Conservation (phyloP, 495 filamentous ascomycete species). For the Penicillium paradoxum region DNA sequence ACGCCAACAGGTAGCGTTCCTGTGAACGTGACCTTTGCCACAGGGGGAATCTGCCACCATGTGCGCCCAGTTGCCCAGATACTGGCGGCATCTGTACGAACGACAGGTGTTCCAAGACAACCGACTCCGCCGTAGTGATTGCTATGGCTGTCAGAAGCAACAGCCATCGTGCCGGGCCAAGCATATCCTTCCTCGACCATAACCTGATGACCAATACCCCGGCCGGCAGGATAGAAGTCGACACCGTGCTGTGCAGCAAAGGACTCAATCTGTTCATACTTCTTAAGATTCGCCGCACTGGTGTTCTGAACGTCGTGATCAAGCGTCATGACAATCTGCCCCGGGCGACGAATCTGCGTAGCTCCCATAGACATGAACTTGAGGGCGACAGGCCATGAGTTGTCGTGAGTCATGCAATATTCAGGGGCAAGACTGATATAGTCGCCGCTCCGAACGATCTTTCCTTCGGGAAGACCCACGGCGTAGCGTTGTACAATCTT, state of each 20-base stretch:
- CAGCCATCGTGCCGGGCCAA: conserved; percentile 79
- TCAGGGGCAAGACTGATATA: conserved; percentile 76
- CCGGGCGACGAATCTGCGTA: conserved; percentile 61
- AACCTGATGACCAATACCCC: conserved; percentile 86
- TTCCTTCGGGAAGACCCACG: conserved; percentile 64
- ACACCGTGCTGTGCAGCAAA: conserved; percentile 80
- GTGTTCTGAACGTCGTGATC: conserved; percentile 96
- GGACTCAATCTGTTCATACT: conserved; percentile 79
- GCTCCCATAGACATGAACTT: conserved; percentile 94
- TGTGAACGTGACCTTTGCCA: conserved; percentile 73
- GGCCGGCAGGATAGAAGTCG: conserved; percentile 76
- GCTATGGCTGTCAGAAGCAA: conserved; percentile 78
- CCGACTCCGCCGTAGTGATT: conserved; percentile 41
- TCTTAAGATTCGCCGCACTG: conserved; percentile 73
- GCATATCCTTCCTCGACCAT: conserved; percentile 82
- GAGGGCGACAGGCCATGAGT: conserved; percentile 75
- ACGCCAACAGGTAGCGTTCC: conserved; percentile 75
- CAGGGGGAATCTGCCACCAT: conserved; percentile 87
- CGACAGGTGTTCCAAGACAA: conserved; percentile 59
- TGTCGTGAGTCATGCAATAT: conserved; percentile 89
- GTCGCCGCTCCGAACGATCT: conserved; percentile 70
- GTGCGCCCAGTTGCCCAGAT: conserved; percentile 83
- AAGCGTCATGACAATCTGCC: conserved; percentile 81
- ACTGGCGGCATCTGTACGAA: conserved; percentile 78
- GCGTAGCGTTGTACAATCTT: conserved; percentile 85